Base-by-base conservation (phyloP, 352 stramenopile genomes). In the Globisporangium spiculum region DNA sequence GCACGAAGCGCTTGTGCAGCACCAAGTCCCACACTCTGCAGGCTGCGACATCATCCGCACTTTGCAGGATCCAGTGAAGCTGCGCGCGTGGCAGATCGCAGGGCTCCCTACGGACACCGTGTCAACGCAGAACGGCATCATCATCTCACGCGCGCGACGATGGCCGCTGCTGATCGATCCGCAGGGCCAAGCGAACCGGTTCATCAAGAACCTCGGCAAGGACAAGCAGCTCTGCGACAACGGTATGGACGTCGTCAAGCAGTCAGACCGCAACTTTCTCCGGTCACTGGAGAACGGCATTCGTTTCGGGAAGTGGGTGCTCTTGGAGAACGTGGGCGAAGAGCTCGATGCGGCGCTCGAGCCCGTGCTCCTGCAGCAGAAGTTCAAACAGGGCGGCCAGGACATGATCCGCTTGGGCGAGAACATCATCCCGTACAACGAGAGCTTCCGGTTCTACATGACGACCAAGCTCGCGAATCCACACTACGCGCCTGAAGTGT, bases 121-220 rank as follows among this genome's bases (percentile, higher is more conserved):
- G n/a, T 97, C 89, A 36, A 98, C 93, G 14, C 93, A 98, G 61
- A 98, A 98, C 68, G 96, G 94, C 14, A 96, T 98, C 41, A 96
- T 98, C 54, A 97, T 98, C 75, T 83, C 81, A 0, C 75, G 81
- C 24, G 88, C 91, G 5, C 76, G 89, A 56, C 77, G 92, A 10
- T 98, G 91, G 92, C 83, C 92, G 0, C 71, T 98, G 22, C 67
- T 98, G 8, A 97, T 98, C 32, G 92, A 98, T 48, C 92, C 92
- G 7, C 92, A 98, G 73, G 92, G 92, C 1, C 92, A 98, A 74
- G 92, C 92, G 1, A 98, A 98, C 59, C 88, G 90, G 4, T 98
- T 96, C 68, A 93, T 98, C 58, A 94, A 96, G 68, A 96, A 88
- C 63, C 75, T 98, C 16, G 90, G 90, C 4, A 84, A 87, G 16